Conservation (phyloP, 140 eudicot species). For the Oenanthe javanica region DNA sequence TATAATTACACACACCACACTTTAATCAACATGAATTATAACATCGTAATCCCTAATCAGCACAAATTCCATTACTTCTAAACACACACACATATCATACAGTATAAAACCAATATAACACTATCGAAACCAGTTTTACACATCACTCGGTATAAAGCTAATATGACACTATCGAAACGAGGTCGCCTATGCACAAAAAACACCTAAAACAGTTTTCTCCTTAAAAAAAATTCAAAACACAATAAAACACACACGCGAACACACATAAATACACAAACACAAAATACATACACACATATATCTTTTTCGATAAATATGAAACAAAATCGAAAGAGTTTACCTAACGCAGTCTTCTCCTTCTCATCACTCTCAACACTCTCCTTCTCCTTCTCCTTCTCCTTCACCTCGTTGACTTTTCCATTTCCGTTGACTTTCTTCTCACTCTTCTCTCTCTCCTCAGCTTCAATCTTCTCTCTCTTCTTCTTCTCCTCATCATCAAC, state of each 20-base stretch:
- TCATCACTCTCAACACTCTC: constrained; percentile 13
- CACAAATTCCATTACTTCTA: background rate
- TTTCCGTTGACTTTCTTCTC: constrained; percentile 6
- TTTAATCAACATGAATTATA: too few relatives aligned
- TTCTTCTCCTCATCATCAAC: constrained; percentile 29
- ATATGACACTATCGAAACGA: background rate
- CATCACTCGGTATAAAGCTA: too few relatives aligned
- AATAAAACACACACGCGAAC: background rate
- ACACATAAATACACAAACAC: background rate
- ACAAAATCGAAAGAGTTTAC: background rate
- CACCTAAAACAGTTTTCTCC: background rate
- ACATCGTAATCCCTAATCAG: too few relatives aligned
- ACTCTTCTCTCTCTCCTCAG: background rate
- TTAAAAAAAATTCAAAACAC: background rate
- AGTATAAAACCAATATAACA: too few relatives aligned
- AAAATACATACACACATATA: background rate
- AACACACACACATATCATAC: too few relatives aligned
- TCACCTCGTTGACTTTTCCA: background rate
- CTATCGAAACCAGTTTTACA: too few relatives aligned
- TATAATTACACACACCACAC: too few relatives aligned
- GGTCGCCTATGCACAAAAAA: too few relatives aligned
- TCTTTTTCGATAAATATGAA: too few relatives aligned
- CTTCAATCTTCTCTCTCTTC: constrained; percentile 8
- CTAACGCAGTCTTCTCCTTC: constrained; percentile 28
- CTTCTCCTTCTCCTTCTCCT: constrained; percentile 7